Evolutionary conservation across 2,329 filamentous ascomycete genomes (phyloP).

Genomic region (Ceratocystis alfenasii): DNA sequence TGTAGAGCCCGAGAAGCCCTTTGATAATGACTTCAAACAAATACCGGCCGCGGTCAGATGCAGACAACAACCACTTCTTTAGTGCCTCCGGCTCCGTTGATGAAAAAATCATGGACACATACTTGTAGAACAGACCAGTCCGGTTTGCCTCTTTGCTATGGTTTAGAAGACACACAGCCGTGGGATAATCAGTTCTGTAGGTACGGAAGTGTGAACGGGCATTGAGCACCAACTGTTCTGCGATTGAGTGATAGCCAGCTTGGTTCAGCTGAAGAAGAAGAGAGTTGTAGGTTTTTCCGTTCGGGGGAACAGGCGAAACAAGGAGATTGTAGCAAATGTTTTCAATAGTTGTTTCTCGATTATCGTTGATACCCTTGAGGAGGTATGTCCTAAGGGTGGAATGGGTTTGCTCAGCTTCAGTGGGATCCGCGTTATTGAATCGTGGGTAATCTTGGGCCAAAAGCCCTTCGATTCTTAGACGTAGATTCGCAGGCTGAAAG

Average conservation of each 20-base stretch:
- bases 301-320: slow-evolving; percentile 47
- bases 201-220: slow-evolving; percentile 20
- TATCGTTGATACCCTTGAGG: slow-evolving; percentile 13
- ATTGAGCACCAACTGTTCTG: slow-evolving; percentile 34
- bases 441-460: slow-evolving; percentile 19
- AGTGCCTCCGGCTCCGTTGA: neutral
- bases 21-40: slow-evolving; percentile 37
- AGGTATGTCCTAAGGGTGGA: slow-evolving; percentile 18
- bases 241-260: slow-evolving; percentile 38
- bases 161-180: slow-evolving; percentile 18
- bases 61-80: slow-evolving; percentile 2
- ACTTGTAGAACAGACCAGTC: slow-evolving; percentile 19
- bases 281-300: slow-evolving; percentile 58
- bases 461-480: slow-evolving; percentile 16
- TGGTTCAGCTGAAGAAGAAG: slow-evolving; percentile 55
- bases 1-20: slow-evolving; percentile 38
- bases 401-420: neutral
- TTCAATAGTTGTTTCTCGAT: slow-evolving; percentile 26
- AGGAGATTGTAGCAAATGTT: slow-evolving; percentile 56
- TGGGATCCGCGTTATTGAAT: slow-evolving; percentile 5
- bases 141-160: slow-evolving; percentile 19
- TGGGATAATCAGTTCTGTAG: slow-evolving; percentile 16
- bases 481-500: slow-evolving; percentile 9
- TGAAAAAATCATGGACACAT: slow-evolving; percentile 16
- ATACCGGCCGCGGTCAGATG: slow-evolving; percentile 13